These are phyloP conservation scores for Raphanus raphanistrum DNA, from an alignment of 345 rosid species.

Conservation along the genomic window DNA sequence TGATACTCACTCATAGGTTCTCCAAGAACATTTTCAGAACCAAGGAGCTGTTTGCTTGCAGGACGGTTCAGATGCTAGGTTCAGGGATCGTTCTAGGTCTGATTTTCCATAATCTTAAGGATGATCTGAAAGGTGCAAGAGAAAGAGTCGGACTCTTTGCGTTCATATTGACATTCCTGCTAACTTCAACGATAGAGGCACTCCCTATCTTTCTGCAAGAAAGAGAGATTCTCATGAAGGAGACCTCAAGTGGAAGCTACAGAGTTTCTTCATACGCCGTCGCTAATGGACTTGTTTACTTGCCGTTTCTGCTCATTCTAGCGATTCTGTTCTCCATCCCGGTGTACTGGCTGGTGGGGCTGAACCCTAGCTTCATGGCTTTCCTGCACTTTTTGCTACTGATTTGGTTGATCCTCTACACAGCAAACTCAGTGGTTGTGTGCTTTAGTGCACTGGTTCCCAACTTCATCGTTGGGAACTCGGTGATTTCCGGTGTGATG, in stretches of 20 bases:
- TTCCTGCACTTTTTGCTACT: constrained; percentile 71
- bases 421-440: constrained; percentile 93
- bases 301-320: constrained; percentile 85
- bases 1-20: constrained; percentile 79
- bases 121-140: constrained; percentile 65
- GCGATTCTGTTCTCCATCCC: constrained; percentile 72
- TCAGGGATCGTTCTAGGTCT: constrained; percentile 90
- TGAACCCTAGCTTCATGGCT: constrained; percentile 61
- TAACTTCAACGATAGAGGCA: constrained; percentile 85
- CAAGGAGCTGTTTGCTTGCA: constrained; percentile 77
- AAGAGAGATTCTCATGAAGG: constrained; percentile 88
- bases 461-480: constrained; percentile 85
- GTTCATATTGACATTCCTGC: constrained; percentile 77
- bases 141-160: constrained; percentile 95
- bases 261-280: constrained; percentile 81
- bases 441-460: constrained; percentile 94
- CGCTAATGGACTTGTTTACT: constrained; percentile 84
- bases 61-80: constrained; percentile 79
- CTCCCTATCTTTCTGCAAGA: constrained; percentile 90
- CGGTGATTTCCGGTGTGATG: constrained; percentile 91
- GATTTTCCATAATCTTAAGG: constrained; percentile 63
- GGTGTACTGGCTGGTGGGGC: constrained; percentile 85
- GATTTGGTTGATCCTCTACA: constrained; percentile 93
- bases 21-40: constrained; percentile 87
- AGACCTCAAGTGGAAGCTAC: constrained; percentile 83